phyloP scores from a whole-genome alignment of 805 yeast species.

The Zygotorulaspora sp. region DNA sequence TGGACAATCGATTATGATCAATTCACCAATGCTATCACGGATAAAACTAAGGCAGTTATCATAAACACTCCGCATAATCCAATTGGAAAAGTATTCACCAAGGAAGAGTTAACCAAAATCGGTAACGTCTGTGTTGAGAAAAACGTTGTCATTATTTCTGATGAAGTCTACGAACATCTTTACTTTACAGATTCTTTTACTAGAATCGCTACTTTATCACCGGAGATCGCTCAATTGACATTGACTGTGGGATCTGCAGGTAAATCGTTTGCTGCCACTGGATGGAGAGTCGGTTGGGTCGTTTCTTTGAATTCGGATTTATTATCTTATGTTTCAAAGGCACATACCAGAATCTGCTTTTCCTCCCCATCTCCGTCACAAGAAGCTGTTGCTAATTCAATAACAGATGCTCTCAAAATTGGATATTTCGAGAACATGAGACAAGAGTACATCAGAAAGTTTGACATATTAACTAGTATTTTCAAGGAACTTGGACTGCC shows the following conservation, averaged over 20 bases:
- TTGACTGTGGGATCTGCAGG: slow-evolving; percentile 96
- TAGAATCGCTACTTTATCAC: slow-evolving; percentile 76
- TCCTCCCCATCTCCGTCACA: slow-evolving; percentile 88
- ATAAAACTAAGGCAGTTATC: slow-evolving; percentile 79
- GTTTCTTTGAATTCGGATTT: slow-evolving; percentile 74
- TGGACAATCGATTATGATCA: slow-evolving; percentile 84
- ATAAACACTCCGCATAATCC: slow-evolving; percentile 96
- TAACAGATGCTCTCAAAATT: slow-evolving; percentile 54
- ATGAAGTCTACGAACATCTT: slow-evolving; percentile 93
- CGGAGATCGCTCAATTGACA: slow-evolving; percentile 74
- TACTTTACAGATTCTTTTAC: slow-evolving; percentile 66
- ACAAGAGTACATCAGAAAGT: slow-evolving; percentile 63
- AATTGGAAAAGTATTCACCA: slow-evolving; percentile 81
- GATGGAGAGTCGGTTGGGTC: slow-evolving; percentile 98
- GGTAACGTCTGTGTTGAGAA: slow-evolving; percentile 83
- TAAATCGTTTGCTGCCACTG: slow-evolving; percentile 97
- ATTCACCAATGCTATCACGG: slow-evolving; percentile 63
- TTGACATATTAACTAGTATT: slow-evolving; percentile 62
- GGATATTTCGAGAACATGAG: slow-evolving; percentile 70
- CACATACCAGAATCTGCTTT: slow-evolving; percentile 93
- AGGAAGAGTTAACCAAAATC: slow-evolving; percentile 65
- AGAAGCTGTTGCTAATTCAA: slow-evolving; percentile 82
- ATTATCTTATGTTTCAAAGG: slow-evolving; percentile 74
- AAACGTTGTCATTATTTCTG: slow-evolving; percentile 78
- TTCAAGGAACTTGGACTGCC: slow-evolving; percentile 88